Conservation (phyloP, 1,139 yeast genomes). For the Yamadazyma siamensis region DNA sequence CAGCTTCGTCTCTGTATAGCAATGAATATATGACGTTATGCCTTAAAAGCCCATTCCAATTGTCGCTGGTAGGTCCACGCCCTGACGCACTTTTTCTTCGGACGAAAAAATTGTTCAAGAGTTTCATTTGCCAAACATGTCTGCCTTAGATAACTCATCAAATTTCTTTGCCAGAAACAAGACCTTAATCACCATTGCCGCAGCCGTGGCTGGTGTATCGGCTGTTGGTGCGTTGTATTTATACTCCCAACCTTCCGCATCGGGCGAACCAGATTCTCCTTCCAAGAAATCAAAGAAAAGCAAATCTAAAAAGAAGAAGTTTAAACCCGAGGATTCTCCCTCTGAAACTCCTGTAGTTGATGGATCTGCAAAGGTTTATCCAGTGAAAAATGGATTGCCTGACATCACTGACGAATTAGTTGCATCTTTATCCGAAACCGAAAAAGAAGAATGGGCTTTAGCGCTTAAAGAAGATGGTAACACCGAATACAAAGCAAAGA, state of each 20-base stretch:
- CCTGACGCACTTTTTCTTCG: no score
- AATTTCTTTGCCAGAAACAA: slow-evolving; percentile 55
- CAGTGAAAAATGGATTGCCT: slow-evolving; percentile 57
- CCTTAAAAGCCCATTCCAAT: no score
- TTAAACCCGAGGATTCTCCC: slow-evolving; percentile 15
- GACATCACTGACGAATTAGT: slow-evolving; percentile 47
- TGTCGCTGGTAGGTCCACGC: no score
- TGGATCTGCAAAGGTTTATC: slow-evolving; percentile 28
- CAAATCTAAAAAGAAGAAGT: slow-evolving; percentile 28
- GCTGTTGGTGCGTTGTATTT: slow-evolving; percentile 45
- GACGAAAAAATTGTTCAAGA: slow-evolving; percentile 8
- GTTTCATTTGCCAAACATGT: no score
- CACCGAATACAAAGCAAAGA: slow-evolving; percentile 65
- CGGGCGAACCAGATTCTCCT: slow-evolving; percentile 21
- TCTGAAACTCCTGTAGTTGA: slow-evolving; percentile 1
- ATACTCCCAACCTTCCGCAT: slow-evolving; percentile 5
- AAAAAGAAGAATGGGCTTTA: slow-evolving; percentile 68
- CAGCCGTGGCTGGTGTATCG: slow-evolving; percentile 61
- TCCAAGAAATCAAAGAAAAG: slow-evolving; percentile 34
- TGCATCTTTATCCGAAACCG: slow-evolving; percentile 43
- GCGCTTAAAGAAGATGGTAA: slow-evolving; percentile 91
- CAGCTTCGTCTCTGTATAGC: no score
- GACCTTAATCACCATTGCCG: slow-evolving; percentile 55
- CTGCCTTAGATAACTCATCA: slow-evolving; percentile 12
- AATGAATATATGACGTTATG: no score